Percentiles rank a stretch among this genome's conserved stretches.
Evolutionary conservation across 2,329 filamentous ascomycete species (phyloP).

Genomic region (Hawksworthiomyces lignivorus): DNA sequence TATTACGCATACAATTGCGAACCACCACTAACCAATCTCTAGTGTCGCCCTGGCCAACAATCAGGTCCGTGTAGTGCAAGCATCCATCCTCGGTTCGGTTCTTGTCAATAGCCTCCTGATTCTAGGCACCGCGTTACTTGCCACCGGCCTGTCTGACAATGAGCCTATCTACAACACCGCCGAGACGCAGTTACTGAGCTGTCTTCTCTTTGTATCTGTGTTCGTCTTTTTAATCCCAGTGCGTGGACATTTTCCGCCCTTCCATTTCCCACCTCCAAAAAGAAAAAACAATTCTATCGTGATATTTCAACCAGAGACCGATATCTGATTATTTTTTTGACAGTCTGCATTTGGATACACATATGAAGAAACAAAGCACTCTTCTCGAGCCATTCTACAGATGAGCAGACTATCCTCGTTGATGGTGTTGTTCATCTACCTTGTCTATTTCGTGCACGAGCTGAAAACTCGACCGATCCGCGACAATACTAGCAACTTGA

Average conservation of each 20-base stretch:
- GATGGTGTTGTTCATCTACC: constrained; percentile 72
- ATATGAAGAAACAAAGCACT: constrained; percentile 1
- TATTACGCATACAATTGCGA: no score
- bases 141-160: constrained; percentile 59
- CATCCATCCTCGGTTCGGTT: constrained; percentile 94
- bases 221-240: constrained; percentile 30
- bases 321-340: no score
- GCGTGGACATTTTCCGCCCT: no score
- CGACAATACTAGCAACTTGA: no score
- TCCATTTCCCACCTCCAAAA: no score
- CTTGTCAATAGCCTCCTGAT: constrained; percentile 89
- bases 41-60: constrained; percentile 65
- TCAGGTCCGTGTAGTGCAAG: constrained; percentile 93
- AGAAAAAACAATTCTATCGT: no score
- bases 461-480: constrained; percentile 85
- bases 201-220: constrained; percentile 53
- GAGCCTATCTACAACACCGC: constrained; percentile 77
- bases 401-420: constrained; percentile 22
- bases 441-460: constrained; percentile 79
- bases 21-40: no score
- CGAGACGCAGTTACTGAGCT: constrained; percentile 26
- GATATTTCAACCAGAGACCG: no score
- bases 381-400: constrained; percentile 16
- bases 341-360: constrained; percentile 11
- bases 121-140: constrained; percentile 71